Conservation (phyloP, 2,329 filamentous ascomycete species). For the Colletotrichum tanaceti region DNA sequence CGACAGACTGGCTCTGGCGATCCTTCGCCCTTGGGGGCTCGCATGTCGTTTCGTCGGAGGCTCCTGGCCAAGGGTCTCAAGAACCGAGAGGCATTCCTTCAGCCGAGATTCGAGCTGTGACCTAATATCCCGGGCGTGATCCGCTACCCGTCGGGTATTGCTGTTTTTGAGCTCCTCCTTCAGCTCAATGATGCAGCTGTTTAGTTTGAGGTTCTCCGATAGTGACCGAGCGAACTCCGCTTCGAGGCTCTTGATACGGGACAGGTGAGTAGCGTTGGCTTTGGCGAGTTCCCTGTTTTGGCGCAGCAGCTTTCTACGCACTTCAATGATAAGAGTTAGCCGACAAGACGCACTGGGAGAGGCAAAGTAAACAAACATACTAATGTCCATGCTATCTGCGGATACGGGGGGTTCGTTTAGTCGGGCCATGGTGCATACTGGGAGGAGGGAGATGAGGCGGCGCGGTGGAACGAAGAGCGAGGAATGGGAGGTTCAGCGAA, state of each 20-base stretch:
- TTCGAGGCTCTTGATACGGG: slow-evolving; percentile 81
- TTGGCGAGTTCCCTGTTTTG: slow-evolving; percentile 88
- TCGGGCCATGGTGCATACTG: slow-evolving; percentile 75
- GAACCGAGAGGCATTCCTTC: slow-evolving; percentile 73
- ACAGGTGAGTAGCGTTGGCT: slow-evolving; percentile 80
- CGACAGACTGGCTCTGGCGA: slow-evolving; percentile 31
- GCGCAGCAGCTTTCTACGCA: slow-evolving; percentile 81
- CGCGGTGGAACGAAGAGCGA: slow-evolving; percentile 23
- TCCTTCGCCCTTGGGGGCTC: slow-evolving; percentile 33
- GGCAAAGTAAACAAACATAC: slow-evolving; percentile 65
- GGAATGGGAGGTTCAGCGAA: slow-evolving; percentile 29
- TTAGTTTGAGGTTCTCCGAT: slow-evolving; percentile 81
- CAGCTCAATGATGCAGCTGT: slow-evolving; percentile 75
- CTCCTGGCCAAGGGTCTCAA: slow-evolving; percentile 73
- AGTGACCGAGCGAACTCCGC: slow-evolving; percentile 79
- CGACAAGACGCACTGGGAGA: slow-evolving; percentile 30
- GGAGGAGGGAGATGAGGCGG: slow-evolving; percentile 10
- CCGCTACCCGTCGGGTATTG: slow-evolving; percentile 68
- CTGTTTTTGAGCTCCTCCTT: slow-evolving; percentile 75
- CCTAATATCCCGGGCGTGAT: slow-evolving; percentile 77
- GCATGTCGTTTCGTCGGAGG: slow-evolving; percentile 64
- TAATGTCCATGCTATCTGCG: slow-evolving; percentile 76
- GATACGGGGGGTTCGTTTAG: slow-evolving; percentile 79
- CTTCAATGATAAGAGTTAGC: slow-evolving; percentile 55
- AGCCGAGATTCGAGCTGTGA: slow-evolving; percentile 78